Percentiles rank a stretch among this genome's conserved stretches.
Conservation (phyloP, 352 stramenopile species). For the Phytophthora megakarya region DNA sequence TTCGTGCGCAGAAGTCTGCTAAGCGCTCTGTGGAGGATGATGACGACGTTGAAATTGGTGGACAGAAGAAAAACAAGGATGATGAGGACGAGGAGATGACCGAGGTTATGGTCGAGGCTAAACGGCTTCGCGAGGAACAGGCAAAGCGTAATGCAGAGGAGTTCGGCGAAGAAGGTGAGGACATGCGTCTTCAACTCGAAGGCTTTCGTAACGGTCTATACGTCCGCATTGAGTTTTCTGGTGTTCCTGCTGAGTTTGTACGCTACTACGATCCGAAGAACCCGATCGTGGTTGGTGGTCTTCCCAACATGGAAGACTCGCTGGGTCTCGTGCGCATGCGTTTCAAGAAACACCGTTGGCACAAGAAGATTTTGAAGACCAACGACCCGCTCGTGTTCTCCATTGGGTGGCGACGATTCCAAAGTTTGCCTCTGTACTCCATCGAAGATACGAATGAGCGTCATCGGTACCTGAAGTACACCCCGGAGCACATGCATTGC, state of each 20-base stretch:
- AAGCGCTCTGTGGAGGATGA: slow-evolving; percentile 88
- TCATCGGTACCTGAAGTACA: slow-evolving; percentile 98
- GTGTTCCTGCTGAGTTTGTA: slow-evolving; percentile 95
- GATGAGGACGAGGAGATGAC: slow-evolving; percentile 88
- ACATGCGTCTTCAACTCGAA: slow-evolving; percentile 92
- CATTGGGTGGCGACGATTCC: slow-evolving; percentile 98
- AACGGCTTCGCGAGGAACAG: slow-evolving; percentile 82
- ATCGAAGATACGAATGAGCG: slow-evolving; percentile 98
- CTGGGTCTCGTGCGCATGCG: slow-evolving; percentile 95
- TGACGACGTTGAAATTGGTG: slow-evolving; percentile 48
- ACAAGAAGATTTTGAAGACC: slow-evolving; percentile 98
- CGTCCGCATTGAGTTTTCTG: slow-evolving; percentile 96
- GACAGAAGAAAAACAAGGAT: slow-evolving; percentile 45
- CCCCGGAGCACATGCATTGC: slow-evolving; percentile 99
- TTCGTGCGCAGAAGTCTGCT: slow-evolving; percentile 90
- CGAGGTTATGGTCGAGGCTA: slow-evolving; percentile 86
- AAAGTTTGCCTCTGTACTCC: slow-evolving; percentile 98
- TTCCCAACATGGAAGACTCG: slow-evolving; percentile 96
- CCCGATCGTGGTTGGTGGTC: slow-evolving; percentile 91
- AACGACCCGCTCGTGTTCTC: slow-evolving; percentile 99
- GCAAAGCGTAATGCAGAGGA: slow-evolving; percentile 91
- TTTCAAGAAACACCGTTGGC: slow-evolving; percentile 99
- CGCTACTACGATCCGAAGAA: slow-evolving; percentile 92
- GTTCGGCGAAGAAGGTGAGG: slow-evolving; percentile 95
- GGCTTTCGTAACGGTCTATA: slow-evolving; percentile 97